Evolutionary conservation across 768 basidiomycete species (phyloP), one percentile per base, ranked within the genome.

Genomic region (Kwoniella dendrophila): DNA sequence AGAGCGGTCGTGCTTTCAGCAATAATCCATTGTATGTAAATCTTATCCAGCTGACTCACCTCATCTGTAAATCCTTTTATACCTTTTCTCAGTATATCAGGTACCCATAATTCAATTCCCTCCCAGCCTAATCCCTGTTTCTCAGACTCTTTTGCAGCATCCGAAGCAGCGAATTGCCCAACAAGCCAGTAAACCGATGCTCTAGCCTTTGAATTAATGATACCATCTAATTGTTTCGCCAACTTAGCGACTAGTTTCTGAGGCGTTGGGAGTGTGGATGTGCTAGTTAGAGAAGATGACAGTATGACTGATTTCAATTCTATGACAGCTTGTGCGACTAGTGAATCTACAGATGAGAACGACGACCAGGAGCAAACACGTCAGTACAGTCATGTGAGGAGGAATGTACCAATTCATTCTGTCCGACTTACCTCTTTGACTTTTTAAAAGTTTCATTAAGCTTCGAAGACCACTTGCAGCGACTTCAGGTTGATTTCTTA

Each of bases 131-230:
- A 54, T 30, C 59, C 71, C 45, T 33, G 58, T 26, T 69, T 72
- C 40, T 79, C 80, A 4, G 45, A 44, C 16, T 62, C 60, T 11
- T 43, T 22, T 1, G 53, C 38, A 0, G 45, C 26, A 14, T 55
- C 52, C 10, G 30, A 38, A 18, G 83, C 83, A 18, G 89, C 85
- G 73, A 91, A 91, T 76, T 96, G 92, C 0, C 95, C 94, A 0
- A 92, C 92, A 0, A 97, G 85, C 92, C 95, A 96, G 26, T 92
- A 80, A 0, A 97, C 86, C 68, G 90, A 92, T 0, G 94, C 92
- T 30, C 90, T 82, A 1, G 94, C 92, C 70, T 86, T 84, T 1
- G 87, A 82, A 69, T 93, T 90, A 6, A 82, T 84, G 52, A 97
- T 90, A 53, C 86, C 87, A 49, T 92, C 90, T 47, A 95, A 84